phyloP scores from a whole-genome alignment of 371 early-diverging fungal genomes.

The Mucor saturninus region DNA sequence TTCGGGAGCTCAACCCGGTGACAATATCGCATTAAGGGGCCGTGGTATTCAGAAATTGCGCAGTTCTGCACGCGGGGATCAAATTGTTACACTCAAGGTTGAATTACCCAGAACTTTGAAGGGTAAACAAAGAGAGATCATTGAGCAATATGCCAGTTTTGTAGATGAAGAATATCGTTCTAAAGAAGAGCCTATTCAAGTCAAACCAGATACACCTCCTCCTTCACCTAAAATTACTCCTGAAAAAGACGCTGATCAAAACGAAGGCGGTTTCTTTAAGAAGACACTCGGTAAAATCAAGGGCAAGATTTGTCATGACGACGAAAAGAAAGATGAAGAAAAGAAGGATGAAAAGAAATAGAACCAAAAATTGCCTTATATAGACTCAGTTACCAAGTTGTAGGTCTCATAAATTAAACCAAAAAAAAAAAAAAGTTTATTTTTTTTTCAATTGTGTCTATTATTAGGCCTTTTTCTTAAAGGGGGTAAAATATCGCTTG shows the following conservation, averaged over 20 bases:
- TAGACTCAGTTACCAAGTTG: too few relatives aligned
- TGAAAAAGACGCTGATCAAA: constrained; percentile 8
- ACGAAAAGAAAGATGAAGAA: constrained; percentile 29
- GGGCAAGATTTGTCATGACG: constrained; percentile 38
- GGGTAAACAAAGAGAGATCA: constrained; percentile 41
- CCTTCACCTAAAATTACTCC: constrained; percentile 26
- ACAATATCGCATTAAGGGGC: constrained; percentile 72
- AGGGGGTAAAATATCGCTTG: neutral
- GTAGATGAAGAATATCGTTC: constrained; percentile 42
- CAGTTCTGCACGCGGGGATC: constrained; percentile 74
- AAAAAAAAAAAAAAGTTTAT: neutral
- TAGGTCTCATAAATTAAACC: too few relatives aligned
- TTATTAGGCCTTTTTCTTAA: neutral
- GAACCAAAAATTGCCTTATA: neutral
- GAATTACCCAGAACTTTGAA: constrained; percentile 69
- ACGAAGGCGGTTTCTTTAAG: constrained; percentile 35
- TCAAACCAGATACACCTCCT: constrained; percentile 25
- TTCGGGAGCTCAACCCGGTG: constrained; percentile 87
- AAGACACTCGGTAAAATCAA: constrained; percentile 38
- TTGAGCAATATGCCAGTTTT: constrained; percentile 37
- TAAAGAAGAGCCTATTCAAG: constrained; percentile 19
- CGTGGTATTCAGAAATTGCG: constrained; percentile 74
- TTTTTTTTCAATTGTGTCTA: too few relatives aligned
- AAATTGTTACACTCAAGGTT: constrained; percentile 83
- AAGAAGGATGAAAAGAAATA: constrained; percentile 12